Conservation (phyloP, 2,329 filamentous ascomycete species). For the Cadophora luteo-olivacea region DNA sequence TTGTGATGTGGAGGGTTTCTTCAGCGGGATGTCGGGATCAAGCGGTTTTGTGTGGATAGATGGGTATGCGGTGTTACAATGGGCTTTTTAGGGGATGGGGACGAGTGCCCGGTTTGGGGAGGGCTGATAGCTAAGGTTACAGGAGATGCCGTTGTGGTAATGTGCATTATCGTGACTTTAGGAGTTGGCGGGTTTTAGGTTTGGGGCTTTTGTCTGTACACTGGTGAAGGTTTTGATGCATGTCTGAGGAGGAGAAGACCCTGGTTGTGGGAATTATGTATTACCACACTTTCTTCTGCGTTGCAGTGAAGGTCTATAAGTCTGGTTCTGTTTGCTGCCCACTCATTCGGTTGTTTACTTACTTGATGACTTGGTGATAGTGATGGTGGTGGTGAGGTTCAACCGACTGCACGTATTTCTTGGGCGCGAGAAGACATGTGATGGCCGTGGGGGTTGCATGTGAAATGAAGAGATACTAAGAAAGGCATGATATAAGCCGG, state of each 20-base stretch:
- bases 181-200: no score
- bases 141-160: neutral
- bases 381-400: constrained; percentile 9
- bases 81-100: neutral
- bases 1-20: neutral
- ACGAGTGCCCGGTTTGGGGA: constrained; percentile 7
- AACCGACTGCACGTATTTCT: neutral
- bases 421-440: neutral
- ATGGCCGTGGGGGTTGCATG: constrained; percentile 15
- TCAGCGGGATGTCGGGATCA: neutral
- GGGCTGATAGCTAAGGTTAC: neutral
- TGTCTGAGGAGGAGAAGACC: neutral
- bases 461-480: neutral
- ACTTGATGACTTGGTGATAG: neutral
- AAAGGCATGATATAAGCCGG: neutral
- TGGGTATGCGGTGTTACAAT: neutral
- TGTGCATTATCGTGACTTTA: neutral
- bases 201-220: no score
- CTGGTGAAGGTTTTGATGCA: neutral
- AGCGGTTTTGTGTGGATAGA: neutral
- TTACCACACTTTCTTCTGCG: constrained; percentile 6
- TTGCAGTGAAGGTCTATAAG: neutral
- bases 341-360: neutral
- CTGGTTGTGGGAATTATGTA: neutral
- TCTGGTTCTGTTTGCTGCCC: neutral